Conservation (phyloP, 768 basidiomycete genomes). For the Kwoniella bestiolae region DNA sequence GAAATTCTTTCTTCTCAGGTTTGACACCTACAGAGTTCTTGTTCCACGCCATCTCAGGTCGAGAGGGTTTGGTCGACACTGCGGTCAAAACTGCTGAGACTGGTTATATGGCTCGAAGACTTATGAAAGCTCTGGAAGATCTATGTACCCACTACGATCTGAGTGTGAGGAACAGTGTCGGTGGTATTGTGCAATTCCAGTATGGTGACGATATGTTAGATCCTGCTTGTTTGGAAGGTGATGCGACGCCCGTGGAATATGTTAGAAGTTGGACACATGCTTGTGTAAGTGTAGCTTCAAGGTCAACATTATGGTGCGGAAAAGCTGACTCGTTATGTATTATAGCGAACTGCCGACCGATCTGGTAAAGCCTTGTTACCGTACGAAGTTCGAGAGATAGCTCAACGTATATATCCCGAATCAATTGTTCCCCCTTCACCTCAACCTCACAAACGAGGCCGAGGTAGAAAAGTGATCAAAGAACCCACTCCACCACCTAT, state of each 20-base stretch:
- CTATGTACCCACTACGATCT: slow-evolving; percentile 94
- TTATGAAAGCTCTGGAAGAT: slow-evolving; percentile 99
- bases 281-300: slow-evolving; percentile 61
- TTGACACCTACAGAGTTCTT: slow-evolving; percentile 92
- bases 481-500: slow-evolving; percentile 9
- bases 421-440: slow-evolving; percentile 15
- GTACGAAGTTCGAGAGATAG: slow-evolving; percentile 78
- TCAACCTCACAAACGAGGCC: slow-evolving; percentile 58
- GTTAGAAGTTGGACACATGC: slow-evolving; percentile 85
- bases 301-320: background rate
- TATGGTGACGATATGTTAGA: slow-evolving; percentile 98
- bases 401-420: slow-evolving; percentile 55
- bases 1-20: slow-evolving; percentile 95
- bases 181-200: slow-evolving; percentile 93
- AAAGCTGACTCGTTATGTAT: slow-evolving; percentile 4
- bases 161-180: slow-evolving; percentile 90
- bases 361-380: slow-evolving; percentile 73
- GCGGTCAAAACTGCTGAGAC: slow-evolving; percentile 99
- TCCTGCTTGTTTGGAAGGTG: slow-evolving; percentile 93
- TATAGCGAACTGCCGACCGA: slow-evolving; percentile 69
- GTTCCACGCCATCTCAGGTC: slow-evolving; percentile 98
- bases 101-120: slow-evolving; percentile 97
- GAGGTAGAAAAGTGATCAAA: slow-evolving; percentile 59
- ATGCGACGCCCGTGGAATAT: slow-evolving; percentile 90
- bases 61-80: slow-evolving; percentile 98